Evolutionary conservation across 768 basidiomycete species (phyloP).

Genomic region (Lactarius psammicola): DNA sequence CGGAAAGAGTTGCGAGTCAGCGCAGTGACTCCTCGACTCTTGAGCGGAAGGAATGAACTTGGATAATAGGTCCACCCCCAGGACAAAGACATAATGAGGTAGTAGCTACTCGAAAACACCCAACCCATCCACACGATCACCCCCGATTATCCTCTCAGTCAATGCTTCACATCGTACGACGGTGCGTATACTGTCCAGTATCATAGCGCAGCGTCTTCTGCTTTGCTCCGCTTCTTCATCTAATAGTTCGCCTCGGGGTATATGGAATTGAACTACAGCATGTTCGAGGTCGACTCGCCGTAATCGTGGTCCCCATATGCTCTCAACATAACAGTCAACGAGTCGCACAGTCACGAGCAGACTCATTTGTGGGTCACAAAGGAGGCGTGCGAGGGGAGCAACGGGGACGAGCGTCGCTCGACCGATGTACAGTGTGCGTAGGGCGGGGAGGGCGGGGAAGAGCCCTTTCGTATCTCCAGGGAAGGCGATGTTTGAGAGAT

Average conservation of each 20-base stretch:
- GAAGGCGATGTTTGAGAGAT: conserved; percentile 49
- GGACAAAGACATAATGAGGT: conserved; percentile 1
- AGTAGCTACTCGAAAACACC: conserved; percentile 19
- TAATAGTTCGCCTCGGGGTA: conserved; percentile 7
- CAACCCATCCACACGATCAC: conserved; percentile 44
- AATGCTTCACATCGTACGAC: conserved; percentile 49
- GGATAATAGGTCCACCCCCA: neutral
- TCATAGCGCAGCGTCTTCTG: conserved; percentile 18
- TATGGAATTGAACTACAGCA: conserved; percentile 32
- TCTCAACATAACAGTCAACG: conserved; percentile 54
- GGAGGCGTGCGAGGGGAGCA: conserved; percentile 39
- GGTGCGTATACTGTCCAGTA: conserved; percentile 39
- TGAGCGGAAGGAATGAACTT: neutral
- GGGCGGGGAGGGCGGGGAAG: conserved; percentile 40
- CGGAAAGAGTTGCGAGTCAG: conserved; percentile 9
- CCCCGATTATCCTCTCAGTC: conserved; percentile 54
- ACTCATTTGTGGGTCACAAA: conserved; percentile 31
- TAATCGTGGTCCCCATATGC: conserved; percentile 58
- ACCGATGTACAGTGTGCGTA: conserved; percentile 47
- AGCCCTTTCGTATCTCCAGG: conserved; percentile 32
- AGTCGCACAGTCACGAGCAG: conserved; percentile 41
- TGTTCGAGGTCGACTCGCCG: conserved; percentile 49
- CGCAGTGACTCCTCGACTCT: neutral
- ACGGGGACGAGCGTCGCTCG: conserved; percentile 50
- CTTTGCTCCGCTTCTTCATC: conserved; percentile 7